Base-by-base conservation (phyloP, 1,284 basidiomycete species). In the Ustilago crameri region DNA sequence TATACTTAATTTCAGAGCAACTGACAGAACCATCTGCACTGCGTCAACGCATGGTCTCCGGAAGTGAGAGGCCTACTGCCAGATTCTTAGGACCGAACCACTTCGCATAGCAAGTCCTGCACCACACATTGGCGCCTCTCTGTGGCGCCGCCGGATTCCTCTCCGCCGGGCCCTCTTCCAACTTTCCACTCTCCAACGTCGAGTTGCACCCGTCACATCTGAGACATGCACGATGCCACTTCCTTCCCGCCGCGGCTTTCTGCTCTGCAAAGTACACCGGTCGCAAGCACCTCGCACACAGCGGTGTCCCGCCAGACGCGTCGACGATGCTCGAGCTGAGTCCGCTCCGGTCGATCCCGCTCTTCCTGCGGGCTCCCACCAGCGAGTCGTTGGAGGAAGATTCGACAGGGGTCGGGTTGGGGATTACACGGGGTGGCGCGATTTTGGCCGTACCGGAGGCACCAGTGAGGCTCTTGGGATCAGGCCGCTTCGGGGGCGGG, bases 261-360 rank as follows among this genome's bases (percentile, higher is more conserved):
- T 82, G 80, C 46, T 82, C 81, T 18, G 81, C 81, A 67, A 82
- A 82, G 55, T 82, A 83, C 18, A 82, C 81, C 10, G 80, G 73
- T 30, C 62, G 62, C 1, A 41, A 24, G 42, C 81, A 83, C 3
- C 81, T 56, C 0, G 78, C 79, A 44, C 81, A 83, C 9, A 81
- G 56, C 1, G 81, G 81, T 5, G 81, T 82, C 2, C 74, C 79
- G 9, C 70, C 60, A 3, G 40, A 38, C 8, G 75, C 78, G 43
- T 69, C 57, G 43, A 63, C 65, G 51, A 72, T 58, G 45, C 51
- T 60, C 12, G 74, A 75, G n/a, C 43, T 45, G 17, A 76, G 53
- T 0, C 75, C 75, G 42, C 74, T 71, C 3, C 73, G 54, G 24
- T 72, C 66, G 42, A 76, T 68, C 0, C 75, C 75, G 15, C 51